phyloP scores from a whole-genome alignment of 2,329 filamentous ascomycete genomes.

The Aaosphaeria arxii region DNA sequence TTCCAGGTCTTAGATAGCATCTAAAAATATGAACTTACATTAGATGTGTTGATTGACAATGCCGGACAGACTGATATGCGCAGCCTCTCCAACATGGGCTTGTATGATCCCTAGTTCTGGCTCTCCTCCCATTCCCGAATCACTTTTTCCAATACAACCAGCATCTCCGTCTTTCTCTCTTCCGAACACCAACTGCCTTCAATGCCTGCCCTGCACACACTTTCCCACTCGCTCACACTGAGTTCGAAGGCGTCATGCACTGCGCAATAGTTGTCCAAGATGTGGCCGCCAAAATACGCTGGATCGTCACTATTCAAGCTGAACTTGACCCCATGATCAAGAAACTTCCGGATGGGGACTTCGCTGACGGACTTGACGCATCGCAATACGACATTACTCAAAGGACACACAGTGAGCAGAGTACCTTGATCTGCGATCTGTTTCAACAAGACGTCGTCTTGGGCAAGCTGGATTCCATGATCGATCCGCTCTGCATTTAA shows the following conservation, averaged over 20 bases:
- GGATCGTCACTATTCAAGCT: constrained; percentile 74
- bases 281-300: constrained; percentile 73
- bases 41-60: too few relatives aligned
- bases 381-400: constrained; percentile 67
- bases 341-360: constrained; percentile 61
- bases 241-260: constrained; percentile 70
- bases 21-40: too few relatives aligned
- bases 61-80: too few relatives aligned
- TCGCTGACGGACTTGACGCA: constrained; percentile 53
- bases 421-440: constrained; percentile 57
- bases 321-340: constrained; percentile 64
- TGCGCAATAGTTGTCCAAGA: constrained; percentile 71
- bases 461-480: constrained; percentile 66
- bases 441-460: constrained; percentile 58
- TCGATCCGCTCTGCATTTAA: constrained; percentile 68
- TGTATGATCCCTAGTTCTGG: too few relatives aligned
- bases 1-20: too few relatives aligned
- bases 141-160: constrained; percentile 23
- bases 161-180: constrained; percentile 59
- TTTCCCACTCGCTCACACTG: constrained; percentile 62
- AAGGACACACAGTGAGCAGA: constrained; percentile 68
- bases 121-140: not conserved
- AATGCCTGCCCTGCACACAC: constrained; percentile 60
- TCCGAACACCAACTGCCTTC: constrained; percentile 68
- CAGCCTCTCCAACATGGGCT: too few relatives aligned